A percentile compares a stretch with the other conserved stretches of the same genome.
These are phyloP conservation scores for Aspergillus novofumigatus DNA, from an alignment of 2,329 filamentous ascomycete genomes.

Conservation along the genomic window DNA sequence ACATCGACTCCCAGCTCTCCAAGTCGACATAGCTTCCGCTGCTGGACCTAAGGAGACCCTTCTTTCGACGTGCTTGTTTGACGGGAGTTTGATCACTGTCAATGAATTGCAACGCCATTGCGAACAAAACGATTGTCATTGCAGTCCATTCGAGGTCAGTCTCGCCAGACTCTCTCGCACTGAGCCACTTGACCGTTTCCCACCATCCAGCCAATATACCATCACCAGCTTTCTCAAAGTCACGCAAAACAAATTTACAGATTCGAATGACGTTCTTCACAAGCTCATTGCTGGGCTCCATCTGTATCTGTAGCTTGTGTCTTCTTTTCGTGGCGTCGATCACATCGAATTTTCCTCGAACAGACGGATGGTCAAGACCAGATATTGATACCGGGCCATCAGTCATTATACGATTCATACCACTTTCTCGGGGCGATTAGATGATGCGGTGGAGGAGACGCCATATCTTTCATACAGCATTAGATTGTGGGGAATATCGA, in stretches of 20 bases:
- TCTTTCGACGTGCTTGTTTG: slow-evolving; percentile 38
- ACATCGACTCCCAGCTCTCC: slow-evolving; percentile 48
- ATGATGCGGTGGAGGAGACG: slow-evolving; percentile 53
- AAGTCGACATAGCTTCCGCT: slow-evolving; percentile 44
- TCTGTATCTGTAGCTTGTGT: slow-evolving; percentile 64
- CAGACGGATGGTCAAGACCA: slow-evolving; percentile 56
- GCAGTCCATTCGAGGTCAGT: slow-evolving; percentile 66
- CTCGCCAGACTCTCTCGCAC: slow-evolving; percentile 43
- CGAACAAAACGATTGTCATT: slow-evolving; percentile 59
- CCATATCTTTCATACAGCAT: slow-evolving; percentile 57
- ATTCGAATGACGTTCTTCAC: slow-evolving; percentile 59
- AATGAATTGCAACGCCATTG: slow-evolving; percentile 60
- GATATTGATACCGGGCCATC: slow-evolving; percentile 42
- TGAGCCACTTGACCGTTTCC: slow-evolving; percentile 68
- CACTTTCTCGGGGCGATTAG: slow-evolving; percentile 50
- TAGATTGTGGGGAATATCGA: slow-evolving; percentile 58
- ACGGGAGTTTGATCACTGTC: slow-evolving; percentile 32
- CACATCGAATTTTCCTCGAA: slow-evolving; percentile 61
- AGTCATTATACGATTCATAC: slow-evolving; percentile 43
- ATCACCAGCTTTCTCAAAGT: slow-evolving; percentile 54
- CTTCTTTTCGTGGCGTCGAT: slow-evolving; percentile 58
- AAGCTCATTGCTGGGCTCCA: slow-evolving; percentile 62
- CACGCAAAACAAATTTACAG: slow-evolving; percentile 61
- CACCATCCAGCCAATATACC: slow-evolving; percentile 66
- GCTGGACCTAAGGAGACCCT: slow-evolving; percentile 45